Evolutionary conservation across 495 filamentous ascomycete genomes (phyloP).

Genomic region (Podospora australis): DNA sequence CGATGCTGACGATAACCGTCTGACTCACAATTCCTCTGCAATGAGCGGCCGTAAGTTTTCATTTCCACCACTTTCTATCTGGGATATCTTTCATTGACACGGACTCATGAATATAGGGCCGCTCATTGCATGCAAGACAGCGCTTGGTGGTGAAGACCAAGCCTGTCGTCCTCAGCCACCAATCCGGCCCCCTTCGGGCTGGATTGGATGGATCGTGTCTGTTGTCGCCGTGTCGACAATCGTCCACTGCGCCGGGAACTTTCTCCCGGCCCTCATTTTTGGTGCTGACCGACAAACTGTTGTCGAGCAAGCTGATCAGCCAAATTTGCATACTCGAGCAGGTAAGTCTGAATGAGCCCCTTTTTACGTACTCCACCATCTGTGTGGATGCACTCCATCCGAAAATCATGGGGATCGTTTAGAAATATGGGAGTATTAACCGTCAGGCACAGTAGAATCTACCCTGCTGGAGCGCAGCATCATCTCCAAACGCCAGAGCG

Average conservation of each 20-base stretch:
- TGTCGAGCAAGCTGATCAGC: not conserved
- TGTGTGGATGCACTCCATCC: too few species aligned
- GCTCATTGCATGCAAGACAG: constrained; percentile 19
- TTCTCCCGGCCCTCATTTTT: constrained; percentile 4
- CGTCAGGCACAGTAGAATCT: constrained; percentile 1
- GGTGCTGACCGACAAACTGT: not conserved
- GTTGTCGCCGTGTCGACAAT: constrained; percentile 21
- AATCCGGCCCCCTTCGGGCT: constrained; percentile 17
- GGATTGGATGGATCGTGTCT: constrained; percentile 25
- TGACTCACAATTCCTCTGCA: constrained; percentile 1
- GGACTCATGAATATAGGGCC: constrained; percentile 13
- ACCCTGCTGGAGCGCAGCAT: not conserved
- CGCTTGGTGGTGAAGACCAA: constrained; percentile 30
- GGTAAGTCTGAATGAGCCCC: too few species aligned
- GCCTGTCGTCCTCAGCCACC: constrained; percentile 12
- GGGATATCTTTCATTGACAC: not conserved
- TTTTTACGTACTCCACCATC: too few species aligned
- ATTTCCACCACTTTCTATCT: not conserved
- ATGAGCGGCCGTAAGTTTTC: constrained; percentile 11
- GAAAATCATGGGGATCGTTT: too few species aligned
- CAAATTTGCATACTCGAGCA: not conserved
- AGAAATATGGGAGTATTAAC: too few species aligned
- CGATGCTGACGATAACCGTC: not conserved
- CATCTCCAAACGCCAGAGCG: constrained; percentile 12
- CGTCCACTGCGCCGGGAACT: constrained; percentile 12